Conservation (phyloP, 768 basidiomycete genomes). For the Saitozyma podzolica region DNA sequence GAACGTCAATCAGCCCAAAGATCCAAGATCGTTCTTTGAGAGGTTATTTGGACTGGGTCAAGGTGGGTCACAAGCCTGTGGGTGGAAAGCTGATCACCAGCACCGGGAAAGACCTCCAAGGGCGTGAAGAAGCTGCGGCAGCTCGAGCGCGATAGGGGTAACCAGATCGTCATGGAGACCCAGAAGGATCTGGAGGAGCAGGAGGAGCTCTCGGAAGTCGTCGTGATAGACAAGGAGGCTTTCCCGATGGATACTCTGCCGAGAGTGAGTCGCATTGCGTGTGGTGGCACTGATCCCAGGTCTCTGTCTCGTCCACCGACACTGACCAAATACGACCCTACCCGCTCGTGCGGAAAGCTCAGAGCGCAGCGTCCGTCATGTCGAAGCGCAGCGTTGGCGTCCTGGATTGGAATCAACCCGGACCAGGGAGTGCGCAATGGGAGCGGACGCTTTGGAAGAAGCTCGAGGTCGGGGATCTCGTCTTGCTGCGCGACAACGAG, state of each 20-base stretch:
- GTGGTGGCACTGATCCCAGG: not conserved
- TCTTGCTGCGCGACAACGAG: slow-evolving; percentile 86
- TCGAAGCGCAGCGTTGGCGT: slow-evolving; percentile 62
- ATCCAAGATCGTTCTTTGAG: slow-evolving; percentile 74
- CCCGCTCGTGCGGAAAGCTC: slow-evolving; percentile 5
- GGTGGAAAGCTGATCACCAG: slow-evolving; percentile 10
- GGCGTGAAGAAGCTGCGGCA: slow-evolving; percentile 84
- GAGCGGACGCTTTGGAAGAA: slow-evolving; percentile 98
- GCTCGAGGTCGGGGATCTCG: slow-evolving; percentile 93
- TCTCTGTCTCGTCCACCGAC: slow-evolving; percentile 1
- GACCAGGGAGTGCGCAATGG: slow-evolving; percentile 76
- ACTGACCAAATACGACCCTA: not conserved
- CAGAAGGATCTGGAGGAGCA: slow-evolving; percentile 30
- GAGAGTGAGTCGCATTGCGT: slow-evolving; percentile 58
- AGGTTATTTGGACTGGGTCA: slow-evolving; percentile 63
- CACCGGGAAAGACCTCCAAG: slow-evolving; percentile 59
- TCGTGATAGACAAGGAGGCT: slow-evolving; percentile 18
- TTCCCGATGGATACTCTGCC: slow-evolving; percentile 65
- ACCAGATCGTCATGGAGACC: slow-evolving; percentile 64
- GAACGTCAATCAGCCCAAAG: slow-evolving; percentile 82
- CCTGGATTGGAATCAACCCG: slow-evolving; percentile 72
- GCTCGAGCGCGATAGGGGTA: slow-evolving; percentile 66
- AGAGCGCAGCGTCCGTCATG: slow-evolving; percentile 30
- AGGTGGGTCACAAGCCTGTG: slow-evolving; percentile 11
- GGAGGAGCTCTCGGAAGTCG: slow-evolving; percentile 20